phyloP scores from a whole-genome alignment of 1,284 basidiomycete species.

The Wallemia ichthyophaga region DNA sequence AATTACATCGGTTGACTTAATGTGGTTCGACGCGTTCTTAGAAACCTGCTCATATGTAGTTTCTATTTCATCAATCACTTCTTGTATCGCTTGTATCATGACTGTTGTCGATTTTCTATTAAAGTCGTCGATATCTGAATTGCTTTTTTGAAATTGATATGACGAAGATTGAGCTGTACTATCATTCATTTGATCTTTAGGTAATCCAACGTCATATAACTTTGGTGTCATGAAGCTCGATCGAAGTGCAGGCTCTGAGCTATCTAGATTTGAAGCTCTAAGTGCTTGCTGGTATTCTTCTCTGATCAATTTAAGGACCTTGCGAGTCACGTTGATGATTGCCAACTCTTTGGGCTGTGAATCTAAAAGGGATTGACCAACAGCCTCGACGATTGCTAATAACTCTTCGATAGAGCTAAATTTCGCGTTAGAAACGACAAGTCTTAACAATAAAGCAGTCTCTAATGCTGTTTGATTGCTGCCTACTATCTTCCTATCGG shows the following conservation, averaged over 20 bases:
- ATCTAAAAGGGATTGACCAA: slow-evolving; percentile 48
- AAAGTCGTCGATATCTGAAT: slow-evolving; percentile 6
- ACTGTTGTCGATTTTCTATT: slow-evolving; percentile 7
- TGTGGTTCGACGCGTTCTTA: slow-evolving; percentile 79
- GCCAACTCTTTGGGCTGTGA: slow-evolving; percentile 54
- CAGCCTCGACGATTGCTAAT: slow-evolving; percentile 42
- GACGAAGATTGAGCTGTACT: not conserved
- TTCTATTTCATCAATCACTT: slow-evolving; percentile 81
- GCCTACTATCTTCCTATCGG: slow-evolving; percentile 50
- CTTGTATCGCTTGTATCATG: slow-evolving; percentile 14
- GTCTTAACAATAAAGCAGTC: slow-evolving; percentile 55
- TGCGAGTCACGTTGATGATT: not conserved
- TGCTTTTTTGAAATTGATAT: not conserved
- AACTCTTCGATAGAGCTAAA: slow-evolving; percentile 69
- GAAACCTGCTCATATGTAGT: slow-evolving; percentile 84
- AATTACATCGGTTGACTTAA: slow-evolving; percentile 91
- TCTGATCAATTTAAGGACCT: not conserved
- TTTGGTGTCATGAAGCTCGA: slow-evolving; percentile 1
- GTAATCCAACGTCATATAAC: not conserved
- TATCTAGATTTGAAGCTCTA: not conserved
- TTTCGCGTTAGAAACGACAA: slow-evolving; percentile 57
- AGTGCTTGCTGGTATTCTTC: not conserved
- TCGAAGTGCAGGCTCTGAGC: not conserved
- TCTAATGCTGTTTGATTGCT: slow-evolving; percentile 64
- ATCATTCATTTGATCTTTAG: not conserved